Conservation (phyloP, 148 eudicot genomes). For the Cornus controversa region DNA sequence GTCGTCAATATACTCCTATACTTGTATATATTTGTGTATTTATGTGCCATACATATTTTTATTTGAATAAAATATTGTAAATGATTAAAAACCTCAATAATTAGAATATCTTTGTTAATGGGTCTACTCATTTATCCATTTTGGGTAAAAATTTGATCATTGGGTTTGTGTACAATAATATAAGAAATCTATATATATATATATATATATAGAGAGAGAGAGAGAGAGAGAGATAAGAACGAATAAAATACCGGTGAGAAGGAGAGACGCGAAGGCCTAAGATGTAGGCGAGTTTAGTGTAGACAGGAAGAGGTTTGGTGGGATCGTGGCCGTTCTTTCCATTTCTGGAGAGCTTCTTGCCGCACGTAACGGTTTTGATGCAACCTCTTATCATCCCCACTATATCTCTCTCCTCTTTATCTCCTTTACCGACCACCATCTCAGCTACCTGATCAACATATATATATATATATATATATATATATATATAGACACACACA, state of each 20-base stretch:
- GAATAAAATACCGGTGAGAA: conserved; percentile 48
- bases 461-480: neutral
- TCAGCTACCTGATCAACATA: conserved; percentile 60
- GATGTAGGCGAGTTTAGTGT: conserved; percentile 81
- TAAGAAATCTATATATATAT: neutral
- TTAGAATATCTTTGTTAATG: neutral
- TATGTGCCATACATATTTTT: neutral
- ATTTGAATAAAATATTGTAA: neutral
- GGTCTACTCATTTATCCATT: neutral
- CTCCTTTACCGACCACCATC: conserved; percentile 34
- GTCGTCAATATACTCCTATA: too few relatives aligned
- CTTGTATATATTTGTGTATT: neutral
- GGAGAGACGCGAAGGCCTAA: conserved; percentile 93
- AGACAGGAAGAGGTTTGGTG: conserved; percentile 37
- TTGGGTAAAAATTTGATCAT: neutral
- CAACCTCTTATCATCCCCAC: conserved; percentile 94
- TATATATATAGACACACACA: too few relatives aligned
- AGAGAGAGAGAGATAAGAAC: too few relatives aligned
- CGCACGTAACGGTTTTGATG: conserved; percentile 86
- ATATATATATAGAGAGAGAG: too few relatives aligned
- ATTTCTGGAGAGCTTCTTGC: conserved; percentile 42
- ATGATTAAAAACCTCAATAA: neutral
- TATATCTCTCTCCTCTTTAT: conserved; percentile 39
- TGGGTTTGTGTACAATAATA: neutral
- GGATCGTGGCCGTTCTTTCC: conserved; percentile 18